These are phyloP conservation scores for Nyctanthes arbortristis DNA, from an alignment of 257 asterid species.

Conservation along the genomic window DNA sequence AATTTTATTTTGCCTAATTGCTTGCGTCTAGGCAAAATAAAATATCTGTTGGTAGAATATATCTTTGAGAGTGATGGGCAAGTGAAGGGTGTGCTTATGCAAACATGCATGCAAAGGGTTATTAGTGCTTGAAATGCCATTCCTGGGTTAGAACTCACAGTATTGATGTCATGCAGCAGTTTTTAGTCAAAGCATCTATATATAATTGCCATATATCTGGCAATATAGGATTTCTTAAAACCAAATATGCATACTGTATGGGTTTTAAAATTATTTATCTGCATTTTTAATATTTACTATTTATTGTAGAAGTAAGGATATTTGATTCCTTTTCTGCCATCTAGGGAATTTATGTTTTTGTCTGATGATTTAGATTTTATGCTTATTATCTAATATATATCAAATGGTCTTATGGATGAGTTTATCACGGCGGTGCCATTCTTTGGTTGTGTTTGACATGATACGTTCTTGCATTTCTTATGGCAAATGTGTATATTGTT, in stretches of 20 bases:
- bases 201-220: not conserved
- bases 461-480: not conserved
- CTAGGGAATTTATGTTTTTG: not conserved
- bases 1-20: too few relatives aligned
- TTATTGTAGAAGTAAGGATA: not conserved
- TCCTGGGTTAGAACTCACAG: not conserved
- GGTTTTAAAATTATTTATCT: not conserved
- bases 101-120: too few relatives aligned
- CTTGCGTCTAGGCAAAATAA: too few relatives aligned
- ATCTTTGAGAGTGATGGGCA: too few relatives aligned
- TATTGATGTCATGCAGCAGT: not conserved
- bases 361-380: not conserved
- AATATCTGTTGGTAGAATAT: too few relatives aligned
- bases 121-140: not conserved
- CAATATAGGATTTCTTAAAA: not conserved
- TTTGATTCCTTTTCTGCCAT: not conserved
- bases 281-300: too few relatives aligned
- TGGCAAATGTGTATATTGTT: not conserved
- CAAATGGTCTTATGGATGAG: not conserved
- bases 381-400: not conserved
- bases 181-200: not conserved
- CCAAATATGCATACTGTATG: not conserved
- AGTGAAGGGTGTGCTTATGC: too few relatives aligned
- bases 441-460: too few relatives aligned
- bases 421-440: too few relatives aligned